Conservation (phyloP, 2,329 filamentous ascomycete genomes). For the Pestalotiopsis sp. region DNA sequence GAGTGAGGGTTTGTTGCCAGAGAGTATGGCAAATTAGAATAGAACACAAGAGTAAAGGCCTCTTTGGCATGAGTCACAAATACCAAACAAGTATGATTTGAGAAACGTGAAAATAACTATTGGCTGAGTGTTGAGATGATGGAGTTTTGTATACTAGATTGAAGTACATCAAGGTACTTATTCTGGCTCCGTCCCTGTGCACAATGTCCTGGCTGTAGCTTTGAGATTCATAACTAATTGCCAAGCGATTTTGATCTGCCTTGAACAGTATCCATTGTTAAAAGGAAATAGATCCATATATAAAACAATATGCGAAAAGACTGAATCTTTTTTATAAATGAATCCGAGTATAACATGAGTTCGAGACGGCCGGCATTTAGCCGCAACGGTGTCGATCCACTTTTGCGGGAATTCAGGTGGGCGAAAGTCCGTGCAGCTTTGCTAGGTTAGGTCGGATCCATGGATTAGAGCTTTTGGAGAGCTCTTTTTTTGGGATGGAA, state of each 20-base stretch:
- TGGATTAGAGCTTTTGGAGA: background rate
- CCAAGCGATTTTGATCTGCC: no score
- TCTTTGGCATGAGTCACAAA: background rate
- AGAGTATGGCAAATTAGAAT: background rate
- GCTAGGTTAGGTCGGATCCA: background rate
- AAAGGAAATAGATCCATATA: background rate
- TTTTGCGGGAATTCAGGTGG: background rate
- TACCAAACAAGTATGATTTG: background rate
- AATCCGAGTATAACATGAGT: background rate
- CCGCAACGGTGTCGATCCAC: background rate
- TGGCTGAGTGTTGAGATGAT: no score
- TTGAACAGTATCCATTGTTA: no score
- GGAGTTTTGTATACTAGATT: no score
- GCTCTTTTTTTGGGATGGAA: background rate
- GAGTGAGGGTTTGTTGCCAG: slow-evolving; percentile 18
- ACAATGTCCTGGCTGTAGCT: no score
- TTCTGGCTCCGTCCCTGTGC: no score
- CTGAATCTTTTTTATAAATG: background rate
- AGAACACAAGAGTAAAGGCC: background rate
- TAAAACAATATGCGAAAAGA: background rate
- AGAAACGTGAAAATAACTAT: no score
- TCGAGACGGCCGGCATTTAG: background rate
- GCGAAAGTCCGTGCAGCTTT: background rate
- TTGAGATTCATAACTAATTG: no score
- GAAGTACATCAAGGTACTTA: no score